Evolutionary conservation across 1,284 basidiomycete species (phyloP), one percentile per base, ranked within the genome.

Genomic region (Afroboletus lepidellus): DNA sequence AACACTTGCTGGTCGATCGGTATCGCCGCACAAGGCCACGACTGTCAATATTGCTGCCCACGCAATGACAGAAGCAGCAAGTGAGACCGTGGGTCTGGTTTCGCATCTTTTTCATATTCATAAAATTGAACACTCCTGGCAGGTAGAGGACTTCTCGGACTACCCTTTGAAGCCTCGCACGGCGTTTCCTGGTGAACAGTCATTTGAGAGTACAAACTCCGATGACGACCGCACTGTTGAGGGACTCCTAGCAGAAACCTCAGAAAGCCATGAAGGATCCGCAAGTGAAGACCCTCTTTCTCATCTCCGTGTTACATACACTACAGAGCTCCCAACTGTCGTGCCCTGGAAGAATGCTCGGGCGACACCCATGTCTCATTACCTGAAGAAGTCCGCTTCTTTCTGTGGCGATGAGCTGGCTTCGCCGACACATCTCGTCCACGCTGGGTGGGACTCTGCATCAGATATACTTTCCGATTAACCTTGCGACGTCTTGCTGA

Each of bases 371-470:
- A 68, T 67, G 58, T 66, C 67, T 21, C 69, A 63, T 64, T 69
- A 69, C 61, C 67, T 65, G 61, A 71, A 57, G 64, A 76, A 67
- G 62, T 64, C 69, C 41, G 59, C 74, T 46, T 70, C 70, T 39
- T 77, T 78, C 52, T 63, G 67, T 48, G 64, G 68, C 37, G 68
- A 72, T 54, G 64, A 69, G 41, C 58, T 69, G 54, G 68, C 68
- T 39, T 70, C 76, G 30, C 72, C 75, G 20, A 75, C 78, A 20
- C 73, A 70, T 63, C 74, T 84, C 45, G 69, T 79, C 55, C 72
- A 76, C 47, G 80, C 81, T 37, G 79, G 81, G n/a, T 84, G 81
- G 81, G 81, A 83, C 58, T 75, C 77, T 59, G 70, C 72, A 32
- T 81, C 80, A 32, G 79, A 81, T 52, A 62, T 61, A 48, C 58